These are phyloP conservation scores for Paramecium tetraurelia DNA, from an alignment of 73 alveolate genomes.

Conservation along the genomic window DNA sequence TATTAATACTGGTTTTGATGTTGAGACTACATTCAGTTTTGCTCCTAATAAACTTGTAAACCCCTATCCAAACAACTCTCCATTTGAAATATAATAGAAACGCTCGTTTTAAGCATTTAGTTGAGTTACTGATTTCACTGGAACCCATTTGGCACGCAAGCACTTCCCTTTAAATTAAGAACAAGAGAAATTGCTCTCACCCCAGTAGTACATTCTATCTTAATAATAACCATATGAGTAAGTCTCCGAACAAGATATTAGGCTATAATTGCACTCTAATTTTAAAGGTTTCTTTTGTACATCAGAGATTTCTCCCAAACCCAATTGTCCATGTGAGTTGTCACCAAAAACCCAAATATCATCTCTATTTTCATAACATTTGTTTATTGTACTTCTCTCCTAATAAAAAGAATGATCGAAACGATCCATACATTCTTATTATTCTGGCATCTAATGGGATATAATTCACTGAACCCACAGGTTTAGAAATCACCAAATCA, in stretches of 20 bases:
- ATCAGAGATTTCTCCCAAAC: neutral
- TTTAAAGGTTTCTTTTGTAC: neutral
- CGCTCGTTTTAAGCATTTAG: neutral
- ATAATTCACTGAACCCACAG: neutral
- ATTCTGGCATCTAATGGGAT: neutral
- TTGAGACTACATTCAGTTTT: neutral
- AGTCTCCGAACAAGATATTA: neutral
- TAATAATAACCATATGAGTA: neutral
- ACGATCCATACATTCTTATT: neutral
- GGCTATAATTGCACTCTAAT: neutral
- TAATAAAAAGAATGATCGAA: neutral
- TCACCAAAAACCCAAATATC: neutral
- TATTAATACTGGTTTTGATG: neutral
- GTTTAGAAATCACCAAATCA: neutral
- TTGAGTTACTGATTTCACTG: neutral
- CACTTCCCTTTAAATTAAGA: neutral
- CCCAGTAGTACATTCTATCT: constrained; percentile 6
- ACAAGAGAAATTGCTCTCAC: neutral
- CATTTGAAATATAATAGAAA: neutral
- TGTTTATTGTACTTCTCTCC: neutral
- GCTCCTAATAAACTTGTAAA: neutral
- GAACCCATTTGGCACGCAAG: neutral
- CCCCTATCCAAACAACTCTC: neutral
- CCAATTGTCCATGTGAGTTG: neutral
- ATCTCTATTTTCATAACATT: neutral